Conservation (phyloP, 306 rosid genomes). For the Dryas drummondii region DNA sequence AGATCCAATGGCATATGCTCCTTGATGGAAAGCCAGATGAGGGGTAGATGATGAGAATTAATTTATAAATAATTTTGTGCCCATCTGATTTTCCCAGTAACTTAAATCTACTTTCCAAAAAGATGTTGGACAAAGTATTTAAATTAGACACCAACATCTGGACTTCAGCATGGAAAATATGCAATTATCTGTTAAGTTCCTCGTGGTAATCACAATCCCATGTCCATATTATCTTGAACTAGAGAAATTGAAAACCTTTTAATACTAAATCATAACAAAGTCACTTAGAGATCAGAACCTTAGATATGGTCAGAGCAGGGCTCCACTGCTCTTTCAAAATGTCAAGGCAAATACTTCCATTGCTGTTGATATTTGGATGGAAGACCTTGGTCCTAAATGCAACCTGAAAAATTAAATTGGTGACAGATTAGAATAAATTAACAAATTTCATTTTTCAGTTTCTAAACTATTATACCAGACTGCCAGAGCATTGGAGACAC, state of each 20-base stretch:
- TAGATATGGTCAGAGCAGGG: conserved; percentile 77
- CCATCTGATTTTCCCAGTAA: background rate
- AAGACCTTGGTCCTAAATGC: conserved; percentile 86
- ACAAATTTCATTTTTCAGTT: background rate
- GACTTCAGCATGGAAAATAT: conserved; percentile 7
- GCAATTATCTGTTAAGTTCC: background rate
- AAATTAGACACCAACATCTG: conserved; percentile 1
- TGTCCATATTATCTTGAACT: background rate
- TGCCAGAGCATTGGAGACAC: background rate
- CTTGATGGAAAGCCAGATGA: conserved; percentile 20
- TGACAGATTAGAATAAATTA: conserved; percentile 7
- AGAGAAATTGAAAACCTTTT: background rate
- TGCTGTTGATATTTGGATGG: conserved; percentile 92
- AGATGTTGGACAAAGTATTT: background rate
- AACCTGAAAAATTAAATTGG: conserved; percentile 45
- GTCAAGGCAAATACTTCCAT: conserved; percentile 85
- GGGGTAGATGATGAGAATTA: background rate
- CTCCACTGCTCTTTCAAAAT: conserved; percentile 89
- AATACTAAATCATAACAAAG: conserved; percentile 4
- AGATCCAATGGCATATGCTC: conserved; percentile 20
- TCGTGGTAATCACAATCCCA: background rate
- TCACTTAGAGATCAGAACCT: conserved; percentile 46
- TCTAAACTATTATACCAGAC: background rate
- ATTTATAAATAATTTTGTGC: background rate
- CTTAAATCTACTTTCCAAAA: background rate